phyloP scores from a whole-genome alignment of 768 basidiomycete genomes.

The Russula dissimulans region DNA sequence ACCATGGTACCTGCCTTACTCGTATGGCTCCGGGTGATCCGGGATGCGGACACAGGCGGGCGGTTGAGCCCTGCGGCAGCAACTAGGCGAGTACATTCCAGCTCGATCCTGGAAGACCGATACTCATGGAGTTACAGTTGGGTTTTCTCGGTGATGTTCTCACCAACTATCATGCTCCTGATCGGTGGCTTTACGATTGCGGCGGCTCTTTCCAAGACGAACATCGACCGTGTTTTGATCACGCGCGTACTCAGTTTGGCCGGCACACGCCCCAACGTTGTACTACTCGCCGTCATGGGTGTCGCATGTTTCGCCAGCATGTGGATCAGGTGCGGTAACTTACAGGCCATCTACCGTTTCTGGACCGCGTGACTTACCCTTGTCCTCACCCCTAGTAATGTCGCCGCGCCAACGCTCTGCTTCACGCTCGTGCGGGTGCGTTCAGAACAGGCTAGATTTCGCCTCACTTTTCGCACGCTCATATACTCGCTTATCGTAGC shows the following conservation, averaged over 20 bases:
- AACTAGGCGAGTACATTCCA: conserved; percentile 54
- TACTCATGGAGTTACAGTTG: conserved; percentile 39
- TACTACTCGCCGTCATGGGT: conserved; percentile 89
- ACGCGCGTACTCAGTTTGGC: conserved; percentile 86
- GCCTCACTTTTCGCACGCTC: conserved; percentile 10
- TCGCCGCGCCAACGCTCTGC: conserved; percentile 94
- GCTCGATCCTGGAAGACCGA: neutral
- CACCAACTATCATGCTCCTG: conserved; percentile 95
- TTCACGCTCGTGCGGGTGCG: conserved; percentile 89
- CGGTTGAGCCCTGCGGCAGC: conserved; percentile 57
- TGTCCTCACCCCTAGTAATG: conserved; percentile 52
- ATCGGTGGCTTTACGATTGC: conserved; percentile 98
- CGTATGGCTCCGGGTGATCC: conserved; percentile 74
- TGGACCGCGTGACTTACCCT: neutral
- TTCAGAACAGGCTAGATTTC: conserved; percentile 6
- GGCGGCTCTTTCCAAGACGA: conserved; percentile 90
- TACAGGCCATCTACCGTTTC: neutral
- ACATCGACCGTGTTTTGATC: conserved; percentile 86
- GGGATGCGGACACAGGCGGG: conserved; percentile 42
- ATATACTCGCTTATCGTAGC: conserved; percentile 38
- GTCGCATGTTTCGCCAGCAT: conserved; percentile 98
- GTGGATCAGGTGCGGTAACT: conserved; percentile 77
- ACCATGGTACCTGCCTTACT: conserved; percentile 81
- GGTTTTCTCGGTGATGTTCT: conserved; percentile 93
- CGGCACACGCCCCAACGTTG: conserved; percentile 76